Base-by-base conservation (phyloP, 805 yeast species). In the Candida verbasci region DNA sequence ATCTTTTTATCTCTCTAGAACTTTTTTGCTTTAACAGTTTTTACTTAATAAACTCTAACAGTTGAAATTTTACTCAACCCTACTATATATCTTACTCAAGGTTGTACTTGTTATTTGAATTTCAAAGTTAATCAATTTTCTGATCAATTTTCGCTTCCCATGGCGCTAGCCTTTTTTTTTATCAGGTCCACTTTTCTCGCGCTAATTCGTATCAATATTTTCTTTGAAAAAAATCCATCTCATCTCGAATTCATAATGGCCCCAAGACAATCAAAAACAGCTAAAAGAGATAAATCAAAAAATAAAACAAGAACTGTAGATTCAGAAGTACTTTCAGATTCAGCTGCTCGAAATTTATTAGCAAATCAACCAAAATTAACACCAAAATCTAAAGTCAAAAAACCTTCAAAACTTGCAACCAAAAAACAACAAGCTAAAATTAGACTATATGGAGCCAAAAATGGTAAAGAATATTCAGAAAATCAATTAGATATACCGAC, bases 401-500 rank as follows among this genome's bases (percentile, higher is more conserved):
- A 70, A 45, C 70, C 71, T 25, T 65, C 67, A 21, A 81, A 78
- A 43, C 58, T 58, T 11, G 65, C 66, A 25, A 74, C 80, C 33
- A 81, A 81, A 59, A 83, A 82, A 48, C 82, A 80, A 49, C 80
- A 82, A 47, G 74, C 78, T 26, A 68, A 68, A 41, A 70, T 78
- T 29, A 70, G 84, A 52, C 65, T 84, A 32, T 84, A 84, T 50
- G 94, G 94, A 20, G 73, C 76, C 31, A 74, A 75, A 47, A 64
- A 56, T 40, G 71, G 75, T 22, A 68, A 69, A 43, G 76, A 66
- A 40, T 86, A 80, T 52, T 69, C 78, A 9, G 97, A 89, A 47
- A 82, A 79, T 42, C 95, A 88, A 48, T 66, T 89, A 26, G 78
- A 82, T 29, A 65, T 89, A 24, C 97, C 96, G 20, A 69, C 72